Percentiles rank a stretch among this genome's conserved stretches.
Conservation (phyloP, 139 green algal species). For the Monoraphidium neglectum region DNA sequence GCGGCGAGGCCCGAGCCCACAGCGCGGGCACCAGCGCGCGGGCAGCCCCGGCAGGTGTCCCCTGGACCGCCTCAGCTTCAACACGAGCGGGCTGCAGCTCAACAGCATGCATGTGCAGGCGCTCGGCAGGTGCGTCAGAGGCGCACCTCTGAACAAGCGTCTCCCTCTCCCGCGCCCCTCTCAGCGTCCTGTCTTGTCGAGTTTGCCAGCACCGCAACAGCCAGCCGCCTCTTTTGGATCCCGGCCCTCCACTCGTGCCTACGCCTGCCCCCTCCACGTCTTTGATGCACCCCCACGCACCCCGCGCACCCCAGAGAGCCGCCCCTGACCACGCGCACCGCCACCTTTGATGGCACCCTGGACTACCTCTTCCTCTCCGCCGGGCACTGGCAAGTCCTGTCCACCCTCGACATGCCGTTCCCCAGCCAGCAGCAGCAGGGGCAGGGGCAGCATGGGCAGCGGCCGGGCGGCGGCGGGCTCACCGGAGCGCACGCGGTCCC, state of each 20-base stretch:
- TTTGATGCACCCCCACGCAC: not conserved
- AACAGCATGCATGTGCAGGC: constrained; percentile 8
- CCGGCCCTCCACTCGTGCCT: not conserved
- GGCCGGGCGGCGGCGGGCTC: not conserved
- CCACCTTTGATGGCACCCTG: constrained; percentile 46
- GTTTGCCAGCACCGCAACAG: not conserved
- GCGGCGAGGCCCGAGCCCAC: not conserved
- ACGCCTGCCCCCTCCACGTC: not conserved
- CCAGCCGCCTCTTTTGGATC: no score
- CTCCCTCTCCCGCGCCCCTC: not conserved
- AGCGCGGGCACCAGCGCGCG: not conserved
- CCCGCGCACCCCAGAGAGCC: constrained; percentile 37
- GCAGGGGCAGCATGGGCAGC: no score
- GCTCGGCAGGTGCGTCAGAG: constrained; percentile 8
- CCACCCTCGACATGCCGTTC: constrained; percentile 41
- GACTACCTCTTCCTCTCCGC: constrained; percentile 63
- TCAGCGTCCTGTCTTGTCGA: not conserved
- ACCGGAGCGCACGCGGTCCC: not conserved
- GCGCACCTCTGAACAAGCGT: not conserved
- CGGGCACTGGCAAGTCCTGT: constrained; percentile 30
- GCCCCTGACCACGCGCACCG: constrained; percentile 54
- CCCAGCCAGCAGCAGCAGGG: no score
- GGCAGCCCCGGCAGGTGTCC: not conserved
- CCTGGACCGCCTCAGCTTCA: constrained; percentile 1
- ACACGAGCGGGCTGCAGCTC: constrained; percentile 10